Evolutionary conservation across 1,284 basidiomycete species (phyloP).

Genomic region (Melampsora occidentalis): DNA sequence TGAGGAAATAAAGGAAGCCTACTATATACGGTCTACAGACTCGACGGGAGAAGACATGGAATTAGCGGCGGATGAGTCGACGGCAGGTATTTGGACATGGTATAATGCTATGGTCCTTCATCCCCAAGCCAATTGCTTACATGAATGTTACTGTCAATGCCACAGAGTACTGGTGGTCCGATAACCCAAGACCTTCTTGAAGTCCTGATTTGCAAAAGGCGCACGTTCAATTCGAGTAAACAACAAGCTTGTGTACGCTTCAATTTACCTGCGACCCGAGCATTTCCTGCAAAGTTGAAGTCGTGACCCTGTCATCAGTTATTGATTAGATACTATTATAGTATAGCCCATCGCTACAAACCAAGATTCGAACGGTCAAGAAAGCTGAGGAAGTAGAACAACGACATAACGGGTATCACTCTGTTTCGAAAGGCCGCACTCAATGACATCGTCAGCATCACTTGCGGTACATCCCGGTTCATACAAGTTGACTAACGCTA

Average conservation of each 20-base stretch:
- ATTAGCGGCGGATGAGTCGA: not conserved
- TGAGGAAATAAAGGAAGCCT: not conserved
- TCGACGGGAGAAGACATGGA: not conserved
- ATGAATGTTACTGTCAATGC: slow-evolving; percentile 38
- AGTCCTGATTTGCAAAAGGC: slow-evolving; percentile 4
- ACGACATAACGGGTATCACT: slow-evolving; percentile 23
- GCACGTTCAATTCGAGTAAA: not conserved
- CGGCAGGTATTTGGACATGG: not conserved
- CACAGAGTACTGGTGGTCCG: slow-evolving; percentile 37
- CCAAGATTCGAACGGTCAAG: slow-evolving; percentile 38
- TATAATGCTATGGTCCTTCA: not conserved
- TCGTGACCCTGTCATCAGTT: not conserved
- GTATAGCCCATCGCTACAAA: not conserved
- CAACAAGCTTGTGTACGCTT: not conserved
- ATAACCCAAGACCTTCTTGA: slow-evolving; percentile 11
- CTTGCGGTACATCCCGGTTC: not conserved
- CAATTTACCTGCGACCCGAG: slow-evolving; percentile 24
- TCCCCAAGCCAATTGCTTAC: slow-evolving; percentile 10
- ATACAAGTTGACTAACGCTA: not conserved
- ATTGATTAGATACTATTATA: not conserved
- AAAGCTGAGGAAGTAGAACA: slow-evolving; percentile 41
- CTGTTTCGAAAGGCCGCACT: not conserved
- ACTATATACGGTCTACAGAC: slow-evolving; percentile 35
- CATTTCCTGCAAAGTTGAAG: slow-evolving; percentile 23
- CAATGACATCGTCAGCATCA: not conserved